Evolutionary conservation across 352 stramenopile species (phyloP), one percentile per base, ranked within the genome.

Genomic region (Globisporangium splendens): DNA sequence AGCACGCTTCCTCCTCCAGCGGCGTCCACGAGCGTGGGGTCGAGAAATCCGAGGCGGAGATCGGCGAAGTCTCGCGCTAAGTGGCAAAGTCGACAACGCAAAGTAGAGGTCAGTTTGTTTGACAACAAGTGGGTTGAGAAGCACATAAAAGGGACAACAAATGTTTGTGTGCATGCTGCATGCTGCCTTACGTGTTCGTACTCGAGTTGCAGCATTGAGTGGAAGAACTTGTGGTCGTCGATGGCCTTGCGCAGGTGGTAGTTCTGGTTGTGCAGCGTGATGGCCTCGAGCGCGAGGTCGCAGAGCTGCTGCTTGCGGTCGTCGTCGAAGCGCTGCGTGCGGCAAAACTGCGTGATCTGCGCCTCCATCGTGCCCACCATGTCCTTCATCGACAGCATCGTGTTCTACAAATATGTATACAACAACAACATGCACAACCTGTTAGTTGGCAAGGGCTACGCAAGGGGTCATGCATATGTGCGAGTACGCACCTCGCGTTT

Each of bases 131-230:
- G 24, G 24, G 24, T n/a, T n/a, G n/a, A n/a, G n/a, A n/a, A n/a
- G n/a, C n/a, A n/a, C n/a, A n/a, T n/a, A 31, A 31, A 31, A 31
- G 24, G 5, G 24, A 31, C 24, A 31, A 31, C 3, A 31, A 31
- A 31, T 35, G 28, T 35, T 35, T 35, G 28, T 8, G n/a, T n/a
- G n/a, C n/a, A n/a, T 35, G 24, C 7, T 31, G 24, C 24, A 7
- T 35, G 28, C 0, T 35, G 28, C 56, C 74, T 66, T 80, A 83
- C 74, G 51, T 82, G 68, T n/a, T 83, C 70, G 50, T 75, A 83
- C 59, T 85, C 75, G 52, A 85, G 68, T 48, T 82, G 72, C 41
- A 83, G 46, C 75, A 83, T 85, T 18, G 68, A 79, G 61, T 85
- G 75, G 59, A 85, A 85, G 56, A 85, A 85, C 33, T 52, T 55